Evolutionary conservation across 257 asterid species (phyloP), one percentile per base, ranked within the genome.

Genomic region (Primulina eburnea): DNA sequence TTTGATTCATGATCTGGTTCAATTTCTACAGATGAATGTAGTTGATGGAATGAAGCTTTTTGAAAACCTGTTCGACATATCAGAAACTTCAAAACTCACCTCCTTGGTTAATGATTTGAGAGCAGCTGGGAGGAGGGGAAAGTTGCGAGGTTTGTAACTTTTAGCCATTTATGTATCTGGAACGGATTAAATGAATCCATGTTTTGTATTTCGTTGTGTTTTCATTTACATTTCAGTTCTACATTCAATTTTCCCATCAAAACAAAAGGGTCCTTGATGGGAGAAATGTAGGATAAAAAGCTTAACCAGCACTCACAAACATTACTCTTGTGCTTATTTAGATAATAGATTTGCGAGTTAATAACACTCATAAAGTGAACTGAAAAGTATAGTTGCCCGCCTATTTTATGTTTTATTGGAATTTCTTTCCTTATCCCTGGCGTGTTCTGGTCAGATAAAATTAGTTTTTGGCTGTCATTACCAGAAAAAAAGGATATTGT

Each of bases 1-100:
- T 40, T 68, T 57, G 58, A 64, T 73, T 62, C 52, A 58, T 67
- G 71, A 65, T 62, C 67, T 74, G 65, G 75, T 64, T 78, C 18
- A 37, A 43, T 65, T 64, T 65, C 58, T 70, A 12, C 71, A 92
- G 97, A 86, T 88, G 68, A 90, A 92, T 75, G 82, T 82, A 33
- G 90, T 86, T 70, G 97, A 90, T 73, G 97, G 98, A 67, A 62
- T 92, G 87, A 88, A 88, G 81, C 85, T 90, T 43, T 92, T 84
- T 62, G 92, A 88, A 75, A 83, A 83, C 71, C 62, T 87, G 58
- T 32, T 90, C 37, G 80, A 80, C 71, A 83, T 75, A 67, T 84
- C 92, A 34, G 90, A 84, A 77, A 84, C 87, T 75, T 82, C 83
- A 16, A 79, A 87, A 76, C 84, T 92, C 71, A 74, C 47, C 78